Evolutionary conservation across 225 moss, liverwort and hornwort genomes (phyloP).

Genomic region (Bryoerythrophyllum caledonicum): DNA sequence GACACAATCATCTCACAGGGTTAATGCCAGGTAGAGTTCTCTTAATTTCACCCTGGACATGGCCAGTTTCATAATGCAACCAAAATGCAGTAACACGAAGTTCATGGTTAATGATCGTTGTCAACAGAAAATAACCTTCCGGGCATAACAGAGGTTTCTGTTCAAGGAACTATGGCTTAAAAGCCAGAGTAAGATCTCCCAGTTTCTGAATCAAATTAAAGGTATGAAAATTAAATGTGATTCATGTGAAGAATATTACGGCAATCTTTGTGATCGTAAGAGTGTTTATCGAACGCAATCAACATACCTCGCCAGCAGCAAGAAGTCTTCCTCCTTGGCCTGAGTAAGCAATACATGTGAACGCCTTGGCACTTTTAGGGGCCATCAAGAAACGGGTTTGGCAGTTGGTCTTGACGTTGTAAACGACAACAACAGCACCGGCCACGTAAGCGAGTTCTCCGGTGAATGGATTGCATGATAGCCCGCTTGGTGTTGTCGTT

Average conservation of each 20-base stretch:
- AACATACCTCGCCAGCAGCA: conserved; percentile 77
- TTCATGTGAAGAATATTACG: not conserved
- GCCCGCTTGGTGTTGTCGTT: conserved; percentile 53
- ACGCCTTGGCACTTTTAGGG: conserved; percentile 60
- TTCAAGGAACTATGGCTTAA: not conserved
- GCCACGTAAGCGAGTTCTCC: conserved; percentile 80
- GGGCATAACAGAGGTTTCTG: not conserved
- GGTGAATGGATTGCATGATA: conserved; percentile 59
- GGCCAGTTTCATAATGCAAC: conserved; percentile 3
- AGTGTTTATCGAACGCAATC: not conserved
- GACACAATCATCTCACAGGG: not conserved
- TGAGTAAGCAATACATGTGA: conserved; percentile 70
- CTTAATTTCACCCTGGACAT: not conserved
- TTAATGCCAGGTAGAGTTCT: not conserved
- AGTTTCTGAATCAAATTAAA: not conserved
- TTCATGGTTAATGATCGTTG: not conserved
- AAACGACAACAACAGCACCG: conserved; percentile 72
- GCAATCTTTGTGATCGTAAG: not conserved
- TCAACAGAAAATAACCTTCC: conserved; percentile 5
- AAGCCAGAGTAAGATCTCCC: not conserved
- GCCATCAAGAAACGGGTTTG: conserved; percentile 67
- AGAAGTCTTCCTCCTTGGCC: conserved; percentile 65
- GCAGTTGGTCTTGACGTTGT: conserved; percentile 62
- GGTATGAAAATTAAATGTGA: not conserved
- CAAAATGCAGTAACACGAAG: not conserved